These are phyloP conservation scores for Fragaria nilgerrensis DNA, from an alignment of 306 rosid species.

Conservation along the genomic window DNA sequence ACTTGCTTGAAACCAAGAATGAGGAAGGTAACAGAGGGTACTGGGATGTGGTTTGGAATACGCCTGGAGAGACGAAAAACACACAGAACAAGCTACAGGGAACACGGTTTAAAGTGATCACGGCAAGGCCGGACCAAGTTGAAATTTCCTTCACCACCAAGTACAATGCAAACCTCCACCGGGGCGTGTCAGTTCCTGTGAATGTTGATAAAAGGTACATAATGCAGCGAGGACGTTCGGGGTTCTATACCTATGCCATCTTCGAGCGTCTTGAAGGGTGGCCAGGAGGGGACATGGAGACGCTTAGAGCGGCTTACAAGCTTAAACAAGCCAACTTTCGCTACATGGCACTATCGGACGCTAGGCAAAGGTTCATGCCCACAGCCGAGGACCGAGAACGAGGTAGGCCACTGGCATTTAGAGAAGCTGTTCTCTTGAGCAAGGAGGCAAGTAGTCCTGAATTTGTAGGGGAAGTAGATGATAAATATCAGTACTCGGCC, in stretches of 20 bases:
- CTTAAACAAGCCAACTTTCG: conserved; percentile 44
- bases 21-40: conserved; percentile 57
- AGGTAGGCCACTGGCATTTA: conserved; percentile 42
- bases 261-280: conserved; percentile 54
- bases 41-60: conserved; percentile 65
- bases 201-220: conserved; percentile 73
- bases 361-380: conserved; percentile 68
- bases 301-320: conserved; percentile 54
- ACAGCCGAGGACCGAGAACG: conserved; percentile 23
- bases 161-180: conserved; percentile 35
- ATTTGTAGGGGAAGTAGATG: conserved; percentile 76
- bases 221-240: conserved; percentile 48
- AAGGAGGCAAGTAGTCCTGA: conserved; percentile 21
- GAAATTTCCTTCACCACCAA: conserved; percentile 61
- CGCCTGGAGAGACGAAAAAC: neutral
- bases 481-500: conserved; percentile 69
- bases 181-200: conserved; percentile 31
- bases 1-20: conserved; percentile 42
- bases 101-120: conserved; percentile 31
- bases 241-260: conserved; percentile 60
- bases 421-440: conserved; percentile 70
- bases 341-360: conserved; percentile 65
- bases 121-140: conserved; percentile 26
- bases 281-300: conserved; percentile 41
- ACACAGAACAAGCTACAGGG: conserved; percentile 42